Base-by-base conservation (phyloP, 1,139 yeast genomes). In the Geotrichum phurueaensis region DNA sequence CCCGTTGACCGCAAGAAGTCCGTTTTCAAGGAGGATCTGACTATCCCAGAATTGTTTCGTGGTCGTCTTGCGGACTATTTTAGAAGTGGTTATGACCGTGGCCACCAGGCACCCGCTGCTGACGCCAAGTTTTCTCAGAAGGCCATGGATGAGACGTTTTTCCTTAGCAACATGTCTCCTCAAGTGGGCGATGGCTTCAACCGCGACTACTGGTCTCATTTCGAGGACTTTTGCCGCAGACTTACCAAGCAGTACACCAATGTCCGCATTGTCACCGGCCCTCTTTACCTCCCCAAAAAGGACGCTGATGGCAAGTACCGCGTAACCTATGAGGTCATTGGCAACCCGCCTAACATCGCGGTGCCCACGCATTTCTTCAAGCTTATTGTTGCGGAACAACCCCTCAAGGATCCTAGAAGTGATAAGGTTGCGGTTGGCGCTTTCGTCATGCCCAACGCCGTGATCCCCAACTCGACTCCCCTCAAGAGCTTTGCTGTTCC, bases 61-160 rank as follows among this genome's bases (percentile, higher is more conserved):
- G 91, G 86, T 2, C 79, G 81, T 61, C 78, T 94, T 63, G 80
- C 86, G 64, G 98, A 95, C 74, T 94, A 87, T 73, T 92, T 92
- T 78, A 83, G 98, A 66, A 86, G 96, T 57, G 99, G 99, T 0
- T 94, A 89, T 74, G 99, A 94, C 72, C 79, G 99, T 66, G 99
- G 99, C 2, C 99, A 94, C 73, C 89, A 89, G 70, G 97, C 97
- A 0, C 98, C 99, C 1, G 99, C 99, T 4, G 99, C 99, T 0
- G 89, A 94, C 73, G 97, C 98, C 48, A 91, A 90, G 72, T 94
- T 83, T 75, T 83, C 84, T 45, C 99, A 94, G 73, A 69, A 74
- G 25, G 98, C 98, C 13, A 92, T 95, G 97, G 87, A 94, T 72
- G 96, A 92, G 73, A 95, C 99, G 0, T 94, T 94, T 69, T 84